Evolutionary conservation across 2,329 filamentous ascomycete species (phyloP).

Genomic region (Plectosphaerella sp.): DNA sequence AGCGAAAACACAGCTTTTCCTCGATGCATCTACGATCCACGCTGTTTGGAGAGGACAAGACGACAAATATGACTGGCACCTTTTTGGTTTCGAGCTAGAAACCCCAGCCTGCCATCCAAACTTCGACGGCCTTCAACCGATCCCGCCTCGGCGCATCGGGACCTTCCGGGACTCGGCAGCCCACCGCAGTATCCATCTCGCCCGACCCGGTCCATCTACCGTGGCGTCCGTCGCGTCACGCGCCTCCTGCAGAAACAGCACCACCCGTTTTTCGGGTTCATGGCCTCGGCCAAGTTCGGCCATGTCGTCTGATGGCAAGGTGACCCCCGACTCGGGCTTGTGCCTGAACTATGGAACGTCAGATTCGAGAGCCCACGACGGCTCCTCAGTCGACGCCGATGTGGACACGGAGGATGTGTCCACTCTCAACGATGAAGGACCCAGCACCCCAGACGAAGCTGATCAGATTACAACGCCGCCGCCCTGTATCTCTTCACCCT

Average conservation of each 20-base stretch:
- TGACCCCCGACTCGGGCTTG: neutral
- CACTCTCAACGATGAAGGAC: neutral
- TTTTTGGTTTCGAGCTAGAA: too few species aligned
- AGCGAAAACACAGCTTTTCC: too few species aligned
- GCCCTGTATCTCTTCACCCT: slow-evolving; percentile 15
- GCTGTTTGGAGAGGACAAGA: too few species aligned
- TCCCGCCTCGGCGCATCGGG: neutral
- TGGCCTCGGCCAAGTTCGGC: slow-evolving; percentile 1
- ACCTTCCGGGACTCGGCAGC: neutral
- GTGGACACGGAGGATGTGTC: neutral
- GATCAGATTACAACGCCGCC: slow-evolving; percentile 7
- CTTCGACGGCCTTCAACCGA: too few species aligned
- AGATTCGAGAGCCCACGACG: neutral
- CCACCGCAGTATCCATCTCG: neutral
- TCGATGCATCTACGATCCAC: too few species aligned
- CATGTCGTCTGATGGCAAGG: slow-evolving; percentile 1
- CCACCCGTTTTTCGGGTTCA: neutral
- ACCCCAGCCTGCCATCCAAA: too few species aligned
- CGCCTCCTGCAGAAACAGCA: neutral
- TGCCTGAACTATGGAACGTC: neutral
- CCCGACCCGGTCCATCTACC: neutral
- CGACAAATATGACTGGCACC: too few species aligned
- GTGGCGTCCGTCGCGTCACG: too few species aligned
- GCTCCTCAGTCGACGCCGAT: neutral
- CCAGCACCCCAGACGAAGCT: neutral